Conservation (phyloP, 2,329 filamentous ascomycete species). For the Trichophyton mentagrophytes region DNA sequence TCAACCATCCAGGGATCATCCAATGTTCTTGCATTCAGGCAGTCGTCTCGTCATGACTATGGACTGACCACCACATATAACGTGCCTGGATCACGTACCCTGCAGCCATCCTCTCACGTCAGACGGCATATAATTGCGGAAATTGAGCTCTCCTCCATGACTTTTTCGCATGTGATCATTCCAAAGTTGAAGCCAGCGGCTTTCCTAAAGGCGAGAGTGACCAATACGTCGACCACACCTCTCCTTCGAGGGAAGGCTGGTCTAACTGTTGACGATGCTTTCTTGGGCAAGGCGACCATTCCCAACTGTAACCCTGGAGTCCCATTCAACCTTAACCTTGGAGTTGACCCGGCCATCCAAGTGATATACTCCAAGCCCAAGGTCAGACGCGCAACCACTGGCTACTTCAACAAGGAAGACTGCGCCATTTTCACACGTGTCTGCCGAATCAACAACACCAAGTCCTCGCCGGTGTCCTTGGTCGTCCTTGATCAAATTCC, state of each 20-base stretch:
- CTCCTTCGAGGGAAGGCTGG: constrained; percentile 20
- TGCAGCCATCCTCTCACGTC: constrained; percentile 23
- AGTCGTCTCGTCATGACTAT: constrained; percentile 28
- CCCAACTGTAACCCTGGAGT: constrained; percentile 18
- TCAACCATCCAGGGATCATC: constrained; percentile 12
- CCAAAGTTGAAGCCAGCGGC: constrained; percentile 30
- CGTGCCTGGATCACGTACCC: constrained; percentile 27
- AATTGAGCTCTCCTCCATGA: constrained; percentile 23
- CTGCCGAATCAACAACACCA: constrained; percentile 23
- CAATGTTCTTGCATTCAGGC: constrained; percentile 21
- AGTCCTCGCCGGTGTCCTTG: constrained; percentile 18
- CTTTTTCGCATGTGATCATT: constrained; percentile 27
- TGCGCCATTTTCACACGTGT: constrained; percentile 21
- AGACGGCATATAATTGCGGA: constrained; percentile 30
- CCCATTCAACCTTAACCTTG: constrained; percentile 22
- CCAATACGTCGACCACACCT: constrained; percentile 25
- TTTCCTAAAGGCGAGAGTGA: constrained; percentile 30
- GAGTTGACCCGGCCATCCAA: constrained; percentile 22
- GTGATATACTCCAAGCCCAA: constrained; percentile 22
- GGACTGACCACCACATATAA: constrained; percentile 33
- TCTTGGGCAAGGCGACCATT: constrained; percentile 20
- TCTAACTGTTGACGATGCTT: constrained; percentile 21
- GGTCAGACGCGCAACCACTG: constrained; percentile 17
- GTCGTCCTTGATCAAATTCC: constrained; percentile 24
- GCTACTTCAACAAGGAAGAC: constrained; percentile 23